Base-by-base conservation (phyloP, 371 early-diverging fungal species). In the Nematocida sp. region DNA sequence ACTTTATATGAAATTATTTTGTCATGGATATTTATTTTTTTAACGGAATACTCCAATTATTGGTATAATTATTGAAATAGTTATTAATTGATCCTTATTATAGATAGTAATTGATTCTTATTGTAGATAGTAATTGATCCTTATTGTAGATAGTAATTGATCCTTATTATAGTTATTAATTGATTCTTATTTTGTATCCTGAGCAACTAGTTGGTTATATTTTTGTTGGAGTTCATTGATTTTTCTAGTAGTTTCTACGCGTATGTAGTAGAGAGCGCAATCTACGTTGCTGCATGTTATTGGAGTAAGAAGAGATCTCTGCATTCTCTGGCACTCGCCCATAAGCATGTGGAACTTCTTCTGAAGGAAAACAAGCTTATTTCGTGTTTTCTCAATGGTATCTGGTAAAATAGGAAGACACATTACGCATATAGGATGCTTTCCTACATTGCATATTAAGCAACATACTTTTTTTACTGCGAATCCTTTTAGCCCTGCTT, bases 291-390 rank as follows among this genome's bases (percentile, higher is more conserved):
- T 89, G 86, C 99, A 99, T 63, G 97, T 86, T 4, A 99, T 94
- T 65, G 95, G 95, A 78, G 92, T 92, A 82, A 93, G 92, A 57
- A 95, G 80, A 66, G 90, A 89, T 33, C 95, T 94, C 84, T 95
- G 95, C 82, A 98, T 97, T 40, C 95, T 87, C 82, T 97, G 98
- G 79, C 99, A 99, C 82, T 98, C 95, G 18, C 94, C 91, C 97
- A 98, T 95, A 47, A 97, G 87, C 18, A 93, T 84, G 26, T 93
- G 86, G 81, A 87, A 95, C 40, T 87, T 86, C 5, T 86, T 85
- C 81, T 93, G 92, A 1, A 89, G 86, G 42, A 88, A 87, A 50
- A 89, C 90, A 38, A 91, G 49, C 42, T 79, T 61, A 65, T 55
- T 68, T 86, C 77, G 83, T 66, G 92, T 87, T 65, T 87, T 87